These are phyloP conservation scores for Colletotrichum sp. DNA, from an alignment of 2,329 filamentous ascomycete species.

Conservation along the genomic window DNA sequence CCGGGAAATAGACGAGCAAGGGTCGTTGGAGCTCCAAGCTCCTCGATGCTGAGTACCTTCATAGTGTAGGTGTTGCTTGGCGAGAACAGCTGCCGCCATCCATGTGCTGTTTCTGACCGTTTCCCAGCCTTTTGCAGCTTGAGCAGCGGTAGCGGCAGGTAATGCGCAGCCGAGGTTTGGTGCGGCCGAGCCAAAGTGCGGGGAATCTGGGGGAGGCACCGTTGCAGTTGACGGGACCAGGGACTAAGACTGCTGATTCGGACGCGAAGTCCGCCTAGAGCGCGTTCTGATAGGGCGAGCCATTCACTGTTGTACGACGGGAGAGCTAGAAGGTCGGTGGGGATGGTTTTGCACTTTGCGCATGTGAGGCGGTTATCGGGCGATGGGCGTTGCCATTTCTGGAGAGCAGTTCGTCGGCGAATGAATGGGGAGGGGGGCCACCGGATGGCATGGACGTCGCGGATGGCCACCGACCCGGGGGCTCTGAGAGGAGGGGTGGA, in stretches of 20 bases:
- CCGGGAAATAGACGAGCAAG: background rate
- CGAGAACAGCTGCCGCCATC: background rate
- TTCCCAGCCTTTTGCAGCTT: background rate
- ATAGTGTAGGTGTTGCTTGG: background rate
- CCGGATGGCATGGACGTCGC: background rate
- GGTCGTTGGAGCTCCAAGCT: background rate
- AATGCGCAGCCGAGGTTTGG: conserved; percentile 16
- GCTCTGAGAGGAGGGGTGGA: background rate
- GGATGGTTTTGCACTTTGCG: background rate
- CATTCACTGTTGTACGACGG: background rate
- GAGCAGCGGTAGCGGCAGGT: background rate
- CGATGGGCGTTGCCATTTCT: conserved; percentile 6
- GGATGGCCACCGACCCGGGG: conserved; percentile 5
- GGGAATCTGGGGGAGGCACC: conserved; percentile 3
- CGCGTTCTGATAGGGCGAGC: conserved; percentile 1
- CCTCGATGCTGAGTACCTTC: background rate
- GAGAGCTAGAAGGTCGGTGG: background rate
- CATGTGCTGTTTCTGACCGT: background rate
- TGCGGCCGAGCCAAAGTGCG: background rate
- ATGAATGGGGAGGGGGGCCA: background rate
- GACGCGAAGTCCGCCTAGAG: background rate
- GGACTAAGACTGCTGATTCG: background rate
- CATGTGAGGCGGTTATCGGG: background rate
- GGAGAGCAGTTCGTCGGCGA: conserved; percentile 15
- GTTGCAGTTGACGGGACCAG: background rate